Base-by-base conservation (phyloP, 495 filamentous ascomycete genomes). In the Amphirosellinia nigrospora region DNA sequence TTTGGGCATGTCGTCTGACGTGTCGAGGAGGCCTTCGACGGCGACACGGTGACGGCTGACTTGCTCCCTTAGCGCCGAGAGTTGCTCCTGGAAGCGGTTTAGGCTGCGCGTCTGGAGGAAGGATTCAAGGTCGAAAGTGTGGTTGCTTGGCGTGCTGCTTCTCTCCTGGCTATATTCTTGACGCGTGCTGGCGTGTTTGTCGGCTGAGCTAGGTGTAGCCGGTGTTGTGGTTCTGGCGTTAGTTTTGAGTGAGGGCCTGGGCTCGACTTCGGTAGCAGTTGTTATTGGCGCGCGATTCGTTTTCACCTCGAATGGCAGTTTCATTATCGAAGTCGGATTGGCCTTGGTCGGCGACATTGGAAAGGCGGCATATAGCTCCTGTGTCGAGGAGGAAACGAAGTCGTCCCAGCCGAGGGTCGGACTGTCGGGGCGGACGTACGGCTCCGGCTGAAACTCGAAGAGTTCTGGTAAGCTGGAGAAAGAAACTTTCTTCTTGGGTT, bases 401-500 rank as follows among this genome's bases (percentile, higher is more conserved):
- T 84, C 80, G 41, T 82, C 78, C 66, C 81, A 81, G 28, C 82
- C 81, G 23, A 83, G 74, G 0, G 82, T 85, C 19, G 82, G 82
- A 23, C 82, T 82, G 68, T 86, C 82, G 1, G 83, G 81, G 36
- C 82, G 82, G 70, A 84, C 77, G 23, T 80, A 74, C 13, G 84
- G 83, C 68, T 84, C 81, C 0, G 76, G 71, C 32, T 75, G 67
- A 66, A 79, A 76, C 58, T 76, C 74, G 50, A 77, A 71, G 30
- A 78, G 71, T 53, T 81, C 75, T 4, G 81, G 73, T 9, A 82
- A 74, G 45, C 81, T 76, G 6, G 81, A 85, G 72, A 87, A 87
- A 7, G 85, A 85, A 0, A 88, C 86, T 73, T 84, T 86, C 77
- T 87, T 88, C 70, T 84, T 85, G 6, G 75, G 66, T 39, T 75